Base-by-base conservation (phyloP, 176 grass and related monocot species). In the Cenchrus americanus region DNA sequence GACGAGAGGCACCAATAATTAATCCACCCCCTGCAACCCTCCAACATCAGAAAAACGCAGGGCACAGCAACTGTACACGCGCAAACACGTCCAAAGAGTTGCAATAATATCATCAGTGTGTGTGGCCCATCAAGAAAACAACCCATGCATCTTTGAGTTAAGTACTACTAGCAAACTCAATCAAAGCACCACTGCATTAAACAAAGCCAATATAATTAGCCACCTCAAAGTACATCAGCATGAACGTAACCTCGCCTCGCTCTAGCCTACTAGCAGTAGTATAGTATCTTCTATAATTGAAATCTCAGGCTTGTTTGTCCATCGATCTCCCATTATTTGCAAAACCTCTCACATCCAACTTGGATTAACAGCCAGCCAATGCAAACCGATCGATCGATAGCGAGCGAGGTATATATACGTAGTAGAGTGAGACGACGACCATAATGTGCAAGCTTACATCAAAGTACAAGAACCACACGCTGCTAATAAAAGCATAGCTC, bases 121-220 rank as follows among this genome's bases (percentile, higher is more conserved):
- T 37, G 30, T 78, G 73, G 79, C 15, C 84, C 79, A 86, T 78
- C 58, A 26, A 15, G 60, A 66, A 90, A 89, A 74, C 50, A 72
- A 79, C 21, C 57, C 24, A 22, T 52, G 48, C 30, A 55, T 58
- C 50, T 51, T 86, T 44, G 52, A 61, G 74, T 61, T 27, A 71
- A 79, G 80, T 73, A 44, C 47, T 73, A 44, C 47, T 73, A 50
- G 66, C 26, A 58, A 78, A 78, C 62, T 66, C 78, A 79, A 83
- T 54, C 55, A 79, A 90, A 89, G 71, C 83, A 51, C 32, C 71
- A 80, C 71, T 79, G 51, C 84, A 83, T 78, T 86, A 83, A 83
- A 69, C 74, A 83, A 79, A 76, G 77, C 59, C 26, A 75, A 37
- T 37, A 37, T 37, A 37, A 68, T 74, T 59, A 62, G 50, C 73